Evolutionary conservation across 371 early-diverging fungal genomes (phyloP).

Genomic region (Syncephalastrum sp.): DNA sequence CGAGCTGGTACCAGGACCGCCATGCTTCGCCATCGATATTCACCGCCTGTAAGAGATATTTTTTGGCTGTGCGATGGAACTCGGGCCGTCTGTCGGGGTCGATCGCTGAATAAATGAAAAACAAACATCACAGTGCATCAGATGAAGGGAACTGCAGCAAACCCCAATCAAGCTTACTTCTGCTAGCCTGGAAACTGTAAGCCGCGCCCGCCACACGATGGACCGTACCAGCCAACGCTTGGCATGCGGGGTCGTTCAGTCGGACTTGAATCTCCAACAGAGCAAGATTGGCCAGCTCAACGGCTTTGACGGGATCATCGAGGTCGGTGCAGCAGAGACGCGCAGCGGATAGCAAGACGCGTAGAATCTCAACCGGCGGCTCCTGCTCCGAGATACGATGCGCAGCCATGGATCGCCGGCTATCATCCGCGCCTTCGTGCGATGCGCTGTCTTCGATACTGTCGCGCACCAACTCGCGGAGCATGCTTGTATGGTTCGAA

Average conservation of each 20-base stretch:
- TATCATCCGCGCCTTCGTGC: background rate
- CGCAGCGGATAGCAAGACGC: constrained; percentile 46
- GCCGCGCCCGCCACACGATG: constrained; percentile 62
- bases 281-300: constrained; percentile 50
- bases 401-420: constrained; percentile 21
- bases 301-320: constrained; percentile 40
- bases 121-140: constrained; percentile 1
- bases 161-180: constrained; percentile 38
- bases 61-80: constrained; percentile 66
- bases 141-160: background rate
- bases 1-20: constrained; percentile 75
- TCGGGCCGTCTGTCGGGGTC: constrained; percentile 67
- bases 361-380: constrained; percentile 28
- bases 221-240: constrained; percentile 32
- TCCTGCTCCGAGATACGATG: constrained; percentile 32
- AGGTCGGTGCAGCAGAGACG: constrained; percentile 52
- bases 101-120: constrained; percentile 35
- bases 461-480: constrained; percentile 8
- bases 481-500: background rate
- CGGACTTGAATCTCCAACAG: constrained; percentile 25
- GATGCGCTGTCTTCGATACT: constrained; percentile 3
- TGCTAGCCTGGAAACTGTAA: constrained; percentile 61
- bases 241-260: background rate
- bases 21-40: constrained; percentile 44
- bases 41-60: constrained; percentile 57